Evolutionary conservation across 2,329 filamentous ascomycete genomes (phyloP).

Genomic region (Pseudopyricularia cyperi): DNA sequence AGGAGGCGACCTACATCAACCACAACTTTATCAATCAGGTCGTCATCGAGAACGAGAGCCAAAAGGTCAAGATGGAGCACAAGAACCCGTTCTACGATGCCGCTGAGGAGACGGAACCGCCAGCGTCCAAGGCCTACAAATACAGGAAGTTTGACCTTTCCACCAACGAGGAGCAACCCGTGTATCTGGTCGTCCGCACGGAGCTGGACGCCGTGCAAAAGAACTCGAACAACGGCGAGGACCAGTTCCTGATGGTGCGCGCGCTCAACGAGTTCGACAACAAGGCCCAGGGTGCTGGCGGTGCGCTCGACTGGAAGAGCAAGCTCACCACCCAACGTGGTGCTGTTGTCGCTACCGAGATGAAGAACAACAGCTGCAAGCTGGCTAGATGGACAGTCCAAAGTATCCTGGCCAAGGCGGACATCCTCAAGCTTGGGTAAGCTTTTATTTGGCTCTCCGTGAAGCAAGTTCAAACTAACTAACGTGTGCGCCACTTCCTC

Average conservation of each 20-base stretch:
- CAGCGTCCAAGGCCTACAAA: constrained; percentile 95
- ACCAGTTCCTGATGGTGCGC: constrained; percentile 85
- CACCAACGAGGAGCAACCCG: constrained; percentile 84
- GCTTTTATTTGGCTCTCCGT: constrained; percentile 14
- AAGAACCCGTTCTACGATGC: constrained; percentile 97
- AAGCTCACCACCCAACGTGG: constrained; percentile 92
- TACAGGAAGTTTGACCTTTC: constrained; percentile 96
- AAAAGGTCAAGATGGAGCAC: constrained; percentile 73
- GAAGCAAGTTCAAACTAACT: neutral
- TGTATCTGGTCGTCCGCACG: constrained; percentile 85
- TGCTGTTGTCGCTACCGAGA: constrained; percentile 95
- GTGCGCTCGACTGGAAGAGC: constrained; percentile 90
- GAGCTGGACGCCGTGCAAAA: constrained; percentile 96
- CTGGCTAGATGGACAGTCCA: constrained; percentile 95
- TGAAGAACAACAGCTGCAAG: constrained; percentile 99
- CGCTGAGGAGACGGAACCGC: constrained; percentile 80
- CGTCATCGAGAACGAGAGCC: constrained; percentile 64
- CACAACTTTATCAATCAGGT: constrained; percentile 98
- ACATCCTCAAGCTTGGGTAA: constrained; percentile 95
- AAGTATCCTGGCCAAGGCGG: constrained; percentile 92
- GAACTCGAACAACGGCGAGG: constrained; percentile 83
- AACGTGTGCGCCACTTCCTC: neutral
- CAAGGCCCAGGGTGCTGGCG: constrained; percentile 91
- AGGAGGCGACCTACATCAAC: constrained; percentile 99
- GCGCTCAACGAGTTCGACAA: constrained; percentile 98